A percentile compares a stretch with the other conserved stretches of the same genome.
Conservation (phyloP, 2,329 filamentous ascomycete species). For the Cladophialophora bantiana region DNA sequence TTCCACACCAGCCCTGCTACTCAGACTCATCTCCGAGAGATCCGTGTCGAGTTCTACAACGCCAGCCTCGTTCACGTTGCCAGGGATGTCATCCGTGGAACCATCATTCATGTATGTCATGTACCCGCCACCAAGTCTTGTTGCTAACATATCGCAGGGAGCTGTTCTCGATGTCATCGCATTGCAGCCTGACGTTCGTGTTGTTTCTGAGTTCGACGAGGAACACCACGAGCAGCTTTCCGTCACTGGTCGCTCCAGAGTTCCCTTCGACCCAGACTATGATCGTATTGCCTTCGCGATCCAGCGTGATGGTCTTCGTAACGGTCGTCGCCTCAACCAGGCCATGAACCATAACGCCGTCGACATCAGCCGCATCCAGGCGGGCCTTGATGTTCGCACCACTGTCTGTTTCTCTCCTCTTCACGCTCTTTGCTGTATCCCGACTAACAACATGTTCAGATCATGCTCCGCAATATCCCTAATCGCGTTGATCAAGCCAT, state of each 20-base stretch:
- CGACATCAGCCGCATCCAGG: conserved; percentile 52
- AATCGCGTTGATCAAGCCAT: conserved; percentile 80
- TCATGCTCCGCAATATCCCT: conserved; percentile 95
- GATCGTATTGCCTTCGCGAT: conserved; percentile 41
- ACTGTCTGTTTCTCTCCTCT: conserved; percentile 62
- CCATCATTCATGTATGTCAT: conserved; percentile 24
- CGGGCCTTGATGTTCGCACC: conserved; percentile 75
- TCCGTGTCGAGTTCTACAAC: conserved; percentile 52
- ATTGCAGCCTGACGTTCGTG: conserved; percentile 31
- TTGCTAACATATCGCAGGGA: conserved; percentile 40
- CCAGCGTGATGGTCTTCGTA: conserved; percentile 31
- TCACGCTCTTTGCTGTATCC: conserved; percentile 7
- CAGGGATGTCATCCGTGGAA: conserved; percentile 47
- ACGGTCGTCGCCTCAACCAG: conserved; percentile 33
- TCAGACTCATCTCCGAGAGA: conserved; percentile 46
- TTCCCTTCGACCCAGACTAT: conserved; percentile 46
- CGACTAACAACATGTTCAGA: conserved; percentile 55
- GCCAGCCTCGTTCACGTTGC: conserved; percentile 48
- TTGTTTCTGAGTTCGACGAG: conserved; percentile 27
- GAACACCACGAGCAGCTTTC: conserved; percentile 39
- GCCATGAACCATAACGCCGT: conserved; percentile 53
- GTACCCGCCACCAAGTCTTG: background rate
- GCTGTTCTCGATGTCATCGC: conserved; percentile 41
- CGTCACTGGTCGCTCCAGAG: conserved; percentile 50
- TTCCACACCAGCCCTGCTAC: conserved; percentile 44